A percentile compares a stretch with the other conserved stretches of the same genome.
These are phyloP conservation scores for Cyberlindnera samutprakarnensis DNA, from an alignment of 805 yeast genomes.

Conservation along the genomic window DNA sequence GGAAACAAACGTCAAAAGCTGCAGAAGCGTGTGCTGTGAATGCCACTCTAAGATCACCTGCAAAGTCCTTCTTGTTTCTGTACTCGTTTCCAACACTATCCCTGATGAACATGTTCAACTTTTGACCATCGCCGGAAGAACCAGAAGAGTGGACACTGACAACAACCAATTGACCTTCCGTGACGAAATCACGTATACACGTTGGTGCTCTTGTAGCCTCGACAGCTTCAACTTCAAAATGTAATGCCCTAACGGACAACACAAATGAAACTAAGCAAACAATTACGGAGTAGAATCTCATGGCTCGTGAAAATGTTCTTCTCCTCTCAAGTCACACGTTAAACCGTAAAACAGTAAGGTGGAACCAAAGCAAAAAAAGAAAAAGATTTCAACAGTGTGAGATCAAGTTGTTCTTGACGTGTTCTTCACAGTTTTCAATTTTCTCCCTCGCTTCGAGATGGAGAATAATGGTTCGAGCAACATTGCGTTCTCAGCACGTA, in stretches of 20 bases:
- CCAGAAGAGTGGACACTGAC: constrained; percentile 75
- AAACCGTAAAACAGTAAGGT: no score
- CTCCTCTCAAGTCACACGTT: no score
- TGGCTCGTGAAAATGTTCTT: no score
- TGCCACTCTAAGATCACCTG: constrained; percentile 65
- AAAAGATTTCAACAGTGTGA: no score
- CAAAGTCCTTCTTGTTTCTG: constrained; percentile 68
- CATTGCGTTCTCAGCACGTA: no score
- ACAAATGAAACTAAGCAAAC: constrained; percentile 5
- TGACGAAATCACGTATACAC: constrained; percentile 89
- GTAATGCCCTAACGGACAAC: constrained; percentile 31
- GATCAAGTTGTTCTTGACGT: no score
- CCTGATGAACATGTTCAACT: constrained; percentile 54
- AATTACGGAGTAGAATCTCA: no score
- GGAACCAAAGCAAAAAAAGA: no score
- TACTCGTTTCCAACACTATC: constrained; percentile 85
- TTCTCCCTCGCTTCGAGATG: no score
- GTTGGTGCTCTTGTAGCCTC: constrained; percentile 44
- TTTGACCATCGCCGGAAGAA: constrained; percentile 79
- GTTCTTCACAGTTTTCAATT: no score
- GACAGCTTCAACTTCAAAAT: constrained; percentile 45
- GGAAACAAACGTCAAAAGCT: constrained; percentile 88
- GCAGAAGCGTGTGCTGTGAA: constrained; percentile 80
- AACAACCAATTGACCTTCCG: constrained; percentile 80
- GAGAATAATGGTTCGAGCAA: no score